Percentiles rank a stretch among this genome's conserved stretches.
These are phyloP conservation scores for Aphanomyces stellatus DNA, from an alignment of 352 stramenopile genomes.

Conservation along the genomic window DNA sequence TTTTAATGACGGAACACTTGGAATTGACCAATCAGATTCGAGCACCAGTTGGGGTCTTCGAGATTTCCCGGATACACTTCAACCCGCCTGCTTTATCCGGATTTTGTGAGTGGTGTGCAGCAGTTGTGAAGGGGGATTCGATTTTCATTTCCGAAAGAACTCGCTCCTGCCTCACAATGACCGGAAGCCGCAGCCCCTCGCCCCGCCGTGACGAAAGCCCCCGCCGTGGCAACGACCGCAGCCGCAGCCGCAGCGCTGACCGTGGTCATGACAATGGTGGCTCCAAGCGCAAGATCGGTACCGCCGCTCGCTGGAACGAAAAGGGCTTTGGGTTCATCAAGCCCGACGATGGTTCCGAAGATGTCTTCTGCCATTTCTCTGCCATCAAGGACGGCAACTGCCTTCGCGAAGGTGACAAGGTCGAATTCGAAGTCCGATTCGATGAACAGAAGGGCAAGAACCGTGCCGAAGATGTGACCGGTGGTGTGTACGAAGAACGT, in stretches of 20 bases:
- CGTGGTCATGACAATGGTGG: neutral
- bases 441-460: slow-evolving; percentile 20
- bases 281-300: slow-evolving; percentile 15
- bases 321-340: slow-evolving; percentile 21
- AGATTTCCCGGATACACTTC: neutral
- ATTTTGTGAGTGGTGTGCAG: slow-evolving; percentile 7
- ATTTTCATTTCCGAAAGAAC: slow-evolving; percentile 11
- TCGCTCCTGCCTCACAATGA: neutral
- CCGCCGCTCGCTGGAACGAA: slow-evolving; percentile 19
- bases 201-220: slow-evolving; percentile 16
- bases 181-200: slow-evolving; percentile 5
- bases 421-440: slow-evolving; percentile 19
- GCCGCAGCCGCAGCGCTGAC: neutral
- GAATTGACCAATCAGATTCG: neutral
- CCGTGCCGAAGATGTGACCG: slow-evolving; percentile 18
- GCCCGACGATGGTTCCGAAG: slow-evolving; percentile 11
- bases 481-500: slow-evolving; percentile 16
- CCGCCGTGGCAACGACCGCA: slow-evolving; percentile 6
- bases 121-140: neutral
- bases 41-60: neutral
- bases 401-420: slow-evolving; percentile 8
- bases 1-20: neutral
- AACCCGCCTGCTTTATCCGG: slow-evolving; percentile 5
- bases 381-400: slow-evolving; percentile 21
- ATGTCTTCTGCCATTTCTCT: slow-evolving; percentile 20